Evolutionary conservation across 2,329 filamentous ascomycete species (phyloP), one percentile per base, ranked within the genome.

Genomic region (Bipolaris sorokiniana): DNA sequence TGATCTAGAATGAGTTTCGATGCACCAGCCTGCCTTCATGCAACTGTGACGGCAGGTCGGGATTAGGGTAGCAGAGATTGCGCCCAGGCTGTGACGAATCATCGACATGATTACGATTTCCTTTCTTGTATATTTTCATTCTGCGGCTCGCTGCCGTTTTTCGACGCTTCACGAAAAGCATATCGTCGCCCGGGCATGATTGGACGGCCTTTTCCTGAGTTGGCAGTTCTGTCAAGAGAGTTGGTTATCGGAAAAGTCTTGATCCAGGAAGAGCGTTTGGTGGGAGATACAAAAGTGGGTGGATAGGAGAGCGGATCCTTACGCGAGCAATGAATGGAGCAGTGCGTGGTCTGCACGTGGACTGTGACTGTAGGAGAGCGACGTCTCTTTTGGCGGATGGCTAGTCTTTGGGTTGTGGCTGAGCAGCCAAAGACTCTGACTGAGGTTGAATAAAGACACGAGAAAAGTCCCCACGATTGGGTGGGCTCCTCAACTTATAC

Each of bases 91-190:
- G 65, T 60, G 67, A 61, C 63, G 68, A 68, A 62, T 59, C 65
- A 68, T 72, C 66, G 69, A 69, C 68, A 72, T 58, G 65, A 70
- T 71, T 67, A 75, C 68, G 72, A 75, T 65, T 74, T 76, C 67
- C 66, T 63, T 73, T 74, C 69, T 59, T 75, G 73, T 76, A 76
- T 61, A 76, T 75, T 68, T 74, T 74, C 70, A 69, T 72, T 72
- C 72, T 71, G 69, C 73, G 73, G 73, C 71, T 68, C 62, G 69
- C 69, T 67, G 72, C 73, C 72, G 71, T 73, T 68, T 72, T 76
- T 65, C 64, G 64, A 67, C 66, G 65, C 67, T 72, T 70, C 66
- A 67, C 68, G 69, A 73, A 75, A 74, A 75, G 71, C 71, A 73
- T 68, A 69, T 69, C 58, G 70, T 72, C 70, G 66, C 68, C 68